Conservation (phyloP, 2,329 filamentous ascomycete genomes). For the Aspergillus sp. region DNA sequence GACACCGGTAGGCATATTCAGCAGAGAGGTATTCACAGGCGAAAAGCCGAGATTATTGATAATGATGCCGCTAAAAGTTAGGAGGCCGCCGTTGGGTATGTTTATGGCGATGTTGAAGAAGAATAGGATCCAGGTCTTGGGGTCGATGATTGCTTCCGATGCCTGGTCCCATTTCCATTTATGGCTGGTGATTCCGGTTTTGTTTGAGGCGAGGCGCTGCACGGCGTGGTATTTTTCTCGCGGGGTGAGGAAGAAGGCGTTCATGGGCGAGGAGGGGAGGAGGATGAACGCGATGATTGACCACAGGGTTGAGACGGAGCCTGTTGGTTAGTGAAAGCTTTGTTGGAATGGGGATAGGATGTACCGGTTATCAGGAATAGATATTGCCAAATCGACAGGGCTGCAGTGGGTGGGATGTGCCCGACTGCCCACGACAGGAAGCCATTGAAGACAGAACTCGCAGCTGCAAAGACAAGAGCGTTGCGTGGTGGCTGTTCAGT, state of each 20-base stretch:
- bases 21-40: constrained; percentile 33
- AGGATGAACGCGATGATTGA: constrained; percentile 48
- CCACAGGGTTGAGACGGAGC: constrained; percentile 31
- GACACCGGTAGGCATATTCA: constrained; percentile 38
- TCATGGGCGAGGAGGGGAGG: constrained; percentile 44
- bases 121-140: constrained; percentile 39
- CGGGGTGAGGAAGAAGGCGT: constrained; percentile 57
- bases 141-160: constrained; percentile 33
- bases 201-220: constrained; percentile 37
- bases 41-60: constrained; percentile 41
- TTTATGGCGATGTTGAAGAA: constrained; percentile 35
- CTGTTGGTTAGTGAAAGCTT: neutral
- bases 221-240: constrained; percentile 53
- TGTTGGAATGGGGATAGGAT: too few relatives aligned
- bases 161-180: constrained; percentile 31
- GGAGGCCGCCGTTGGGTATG: constrained; percentile 39
- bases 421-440: constrained; percentile 18
- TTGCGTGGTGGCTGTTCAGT: constrained; percentile 26
- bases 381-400: constrained; percentile 3
- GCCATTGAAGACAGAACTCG: constrained; percentile 1
- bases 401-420: constrained; percentile 11
- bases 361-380: constrained; percentile 18
- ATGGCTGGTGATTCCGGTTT: constrained; percentile 37
- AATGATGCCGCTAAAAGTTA: constrained; percentile 40
- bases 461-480: constrained; percentile 26